Conservation (phyloP, 2,329 filamentous ascomycete genomes). For the Arthroderma sp. region DNA sequence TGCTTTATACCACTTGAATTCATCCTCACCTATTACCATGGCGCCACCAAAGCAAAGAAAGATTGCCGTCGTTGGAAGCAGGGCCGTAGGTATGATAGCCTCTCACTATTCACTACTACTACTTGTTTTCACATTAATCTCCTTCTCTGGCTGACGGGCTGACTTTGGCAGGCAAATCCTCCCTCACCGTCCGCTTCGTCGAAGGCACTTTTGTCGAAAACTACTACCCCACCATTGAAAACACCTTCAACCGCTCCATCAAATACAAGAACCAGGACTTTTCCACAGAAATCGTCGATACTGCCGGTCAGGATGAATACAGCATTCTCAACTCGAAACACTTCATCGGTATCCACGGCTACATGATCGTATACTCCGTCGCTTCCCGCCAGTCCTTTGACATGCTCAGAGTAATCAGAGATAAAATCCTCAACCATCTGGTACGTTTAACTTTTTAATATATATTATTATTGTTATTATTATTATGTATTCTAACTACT, state of each 20-base stretch:
- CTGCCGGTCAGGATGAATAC: constrained; percentile 97
- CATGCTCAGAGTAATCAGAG: constrained; percentile 89
- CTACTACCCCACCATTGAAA: constrained; percentile 98
- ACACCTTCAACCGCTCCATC: constrained; percentile 94
- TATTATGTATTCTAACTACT: constrained; percentile 4
- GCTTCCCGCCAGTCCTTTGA: constrained; percentile 88
- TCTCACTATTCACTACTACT: too few species aligned
- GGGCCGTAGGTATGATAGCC: constrained; percentile 61
- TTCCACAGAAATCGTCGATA: constrained; percentile 94
- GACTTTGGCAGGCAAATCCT: constrained; percentile 67
- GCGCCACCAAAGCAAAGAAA: constrained; percentile 75
- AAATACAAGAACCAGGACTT: constrained; percentile 86
- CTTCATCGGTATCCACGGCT: constrained; percentile 97
- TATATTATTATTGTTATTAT: not conserved
- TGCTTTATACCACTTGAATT: not conserved
- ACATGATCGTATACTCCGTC: constrained; percentile 98
- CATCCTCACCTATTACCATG: constrained; percentile 35
- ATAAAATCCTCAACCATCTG: constrained; percentile 94
- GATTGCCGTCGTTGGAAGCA: constrained; percentile 88
- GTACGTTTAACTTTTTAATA: constrained; percentile 35
- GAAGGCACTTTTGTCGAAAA: constrained; percentile 97
- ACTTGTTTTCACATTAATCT: not conserved
- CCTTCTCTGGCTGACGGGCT: constrained; percentile 5
- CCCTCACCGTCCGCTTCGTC: constrained; percentile 90
- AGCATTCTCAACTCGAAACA: constrained; percentile 97